These are phyloP conservation scores for Hordeum pubiflorum DNA, from an alignment of 202 grass and related monocot genomes.

Conservation along the genomic window DNA sequence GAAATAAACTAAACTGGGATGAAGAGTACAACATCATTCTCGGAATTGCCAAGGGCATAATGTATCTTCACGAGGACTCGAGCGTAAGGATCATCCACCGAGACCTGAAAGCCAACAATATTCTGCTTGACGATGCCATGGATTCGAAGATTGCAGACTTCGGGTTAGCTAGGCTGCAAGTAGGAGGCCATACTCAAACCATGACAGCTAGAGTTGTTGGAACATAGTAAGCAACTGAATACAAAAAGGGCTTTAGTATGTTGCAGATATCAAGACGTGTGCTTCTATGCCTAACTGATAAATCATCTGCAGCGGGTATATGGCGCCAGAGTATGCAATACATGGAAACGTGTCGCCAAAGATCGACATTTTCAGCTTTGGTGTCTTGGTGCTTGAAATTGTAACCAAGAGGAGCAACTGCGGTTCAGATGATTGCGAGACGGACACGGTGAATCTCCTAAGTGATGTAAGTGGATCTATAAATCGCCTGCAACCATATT, in stretches of 20 bases:
- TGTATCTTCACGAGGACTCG: slow-evolving; percentile 40
- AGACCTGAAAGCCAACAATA: slow-evolving; percentile 36
- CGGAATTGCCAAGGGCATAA: slow-evolving; percentile 29
- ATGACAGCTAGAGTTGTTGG: slow-evolving; percentile 28
- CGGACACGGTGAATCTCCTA: slow-evolving; percentile 18
- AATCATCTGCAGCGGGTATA: slow-evolving; percentile 30
- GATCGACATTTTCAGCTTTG: slow-evolving; percentile 36
- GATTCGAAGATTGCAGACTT: slow-evolving; percentile 41
- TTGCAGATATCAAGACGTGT: background rate
- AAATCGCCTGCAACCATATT: background rate
- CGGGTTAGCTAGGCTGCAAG: slow-evolving; percentile 25
- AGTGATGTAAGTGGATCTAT: slow-evolving; percentile 18
- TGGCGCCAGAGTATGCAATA: slow-evolving; percentile 21
- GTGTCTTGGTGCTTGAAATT: slow-evolving; percentile 28
- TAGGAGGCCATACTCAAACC: slow-evolving; percentile 17
- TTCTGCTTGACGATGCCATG: slow-evolving; percentile 32
- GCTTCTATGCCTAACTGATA: background rate
- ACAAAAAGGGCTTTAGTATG: background rate
- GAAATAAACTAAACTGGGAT: slow-evolving; percentile 10
- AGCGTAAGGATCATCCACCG: slow-evolving; percentile 30
- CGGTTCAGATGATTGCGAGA: background rate
- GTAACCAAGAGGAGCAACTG: slow-evolving; percentile 25
- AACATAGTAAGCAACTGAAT: slow-evolving; percentile 30
- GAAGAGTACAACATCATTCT: slow-evolving; percentile 22
- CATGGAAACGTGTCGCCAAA: slow-evolving; percentile 23